Conservation (phyloP, 768 basidiomycete species). For the Paxillus involutus region DNA sequence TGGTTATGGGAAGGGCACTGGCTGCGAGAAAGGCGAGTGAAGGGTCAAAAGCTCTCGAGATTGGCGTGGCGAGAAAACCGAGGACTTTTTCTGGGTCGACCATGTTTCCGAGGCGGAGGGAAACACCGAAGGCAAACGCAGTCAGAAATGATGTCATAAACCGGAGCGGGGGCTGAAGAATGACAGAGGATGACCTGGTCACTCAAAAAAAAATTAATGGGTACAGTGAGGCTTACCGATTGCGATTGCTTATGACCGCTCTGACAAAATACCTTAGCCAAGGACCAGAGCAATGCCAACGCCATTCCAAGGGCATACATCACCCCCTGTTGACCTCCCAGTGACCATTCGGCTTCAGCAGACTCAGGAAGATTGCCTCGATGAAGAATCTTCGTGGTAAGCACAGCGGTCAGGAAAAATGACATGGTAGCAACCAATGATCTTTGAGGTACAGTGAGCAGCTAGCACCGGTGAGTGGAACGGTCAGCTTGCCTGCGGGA, state of each 20-base stretch:
- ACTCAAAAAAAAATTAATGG: neutral
- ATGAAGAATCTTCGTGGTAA: conserved; percentile 45
- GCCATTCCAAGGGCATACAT: conserved; percentile 24
- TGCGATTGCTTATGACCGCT: neutral
- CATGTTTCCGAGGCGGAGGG: conserved; percentile 54
- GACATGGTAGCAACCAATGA: conserved; percentile 55
- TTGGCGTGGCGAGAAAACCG: conserved; percentile 52
- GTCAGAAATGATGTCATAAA: conserved; percentile 42
- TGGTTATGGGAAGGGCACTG: conserved; percentile 48
- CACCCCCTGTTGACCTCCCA: conserved; percentile 34
- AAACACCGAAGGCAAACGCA: conserved; percentile 51
- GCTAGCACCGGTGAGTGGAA: neutral
- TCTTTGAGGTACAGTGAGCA: conserved; percentile 27
- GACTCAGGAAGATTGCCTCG: conserved; percentile 29
- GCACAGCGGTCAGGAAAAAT: conserved; percentile 49
- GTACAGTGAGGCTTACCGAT: neutral
- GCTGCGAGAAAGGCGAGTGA: conserved; percentile 54
- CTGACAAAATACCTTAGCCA: neutral
- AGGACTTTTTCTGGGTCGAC: conserved; percentile 49
- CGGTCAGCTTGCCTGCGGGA: conserved; percentile 45
- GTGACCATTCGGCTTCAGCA: conserved; percentile 38
- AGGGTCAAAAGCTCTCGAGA: conserved; percentile 51
- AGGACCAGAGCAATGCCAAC: neutral
- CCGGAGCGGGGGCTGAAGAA: conserved; percentile 28
- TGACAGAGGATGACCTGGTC: conserved; percentile 5